Evolutionary conservation across 805 yeast species (phyloP).

Genomic region (Myxozyma geophila): DNA sequence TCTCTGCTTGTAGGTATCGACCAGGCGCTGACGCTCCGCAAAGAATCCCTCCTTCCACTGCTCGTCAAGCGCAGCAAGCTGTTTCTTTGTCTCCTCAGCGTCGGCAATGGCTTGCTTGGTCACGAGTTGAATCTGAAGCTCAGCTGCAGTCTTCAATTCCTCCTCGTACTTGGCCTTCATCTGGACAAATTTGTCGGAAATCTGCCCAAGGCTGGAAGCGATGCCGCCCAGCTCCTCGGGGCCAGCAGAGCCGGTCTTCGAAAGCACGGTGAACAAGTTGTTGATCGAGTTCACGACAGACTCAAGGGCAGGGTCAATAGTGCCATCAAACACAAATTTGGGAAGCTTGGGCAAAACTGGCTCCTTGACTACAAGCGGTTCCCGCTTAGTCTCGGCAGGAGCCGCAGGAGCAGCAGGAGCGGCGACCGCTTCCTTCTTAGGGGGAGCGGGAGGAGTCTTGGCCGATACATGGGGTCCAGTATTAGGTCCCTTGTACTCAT

Average conservation of each 20-base stretch:
- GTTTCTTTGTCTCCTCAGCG: conserved; percentile 41
- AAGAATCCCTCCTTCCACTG: conserved; percentile 65
- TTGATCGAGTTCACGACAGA: conserved; percentile 39
- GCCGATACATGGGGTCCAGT: conserved; percentile 36
- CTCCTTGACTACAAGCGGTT: conserved; percentile 28
- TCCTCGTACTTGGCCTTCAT: conserved; percentile 34
- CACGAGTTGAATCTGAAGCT: conserved; percentile 45
- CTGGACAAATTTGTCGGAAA: conserved; percentile 27
- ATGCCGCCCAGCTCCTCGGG: conserved; percentile 32
- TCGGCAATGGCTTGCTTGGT: conserved; percentile 38
- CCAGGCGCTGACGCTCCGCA: conserved; percentile 63
- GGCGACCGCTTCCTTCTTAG: conserved; percentile 17
- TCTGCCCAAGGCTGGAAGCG: conserved; percentile 33
- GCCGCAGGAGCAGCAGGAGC: conserved; percentile 30
- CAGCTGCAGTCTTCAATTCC: conserved; percentile 38
- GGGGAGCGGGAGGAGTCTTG: conserved; percentile 13
- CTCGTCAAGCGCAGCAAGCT: conserved; percentile 53
- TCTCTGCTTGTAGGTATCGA: conserved; percentile 60
- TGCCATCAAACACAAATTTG: conserved; percentile 34
- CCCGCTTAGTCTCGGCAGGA: conserved; percentile 34
- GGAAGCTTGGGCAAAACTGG: conserved; percentile 33
- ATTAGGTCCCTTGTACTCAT: conserved; percentile 36
- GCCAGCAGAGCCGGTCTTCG: conserved; percentile 27
- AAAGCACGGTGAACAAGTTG: conserved; percentile 36
- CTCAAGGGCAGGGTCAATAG: conserved; percentile 39